Evolutionary conservation across 164 flowering plant genomes (phyloP).

Genomic region (Aristolochia californica): DNA sequence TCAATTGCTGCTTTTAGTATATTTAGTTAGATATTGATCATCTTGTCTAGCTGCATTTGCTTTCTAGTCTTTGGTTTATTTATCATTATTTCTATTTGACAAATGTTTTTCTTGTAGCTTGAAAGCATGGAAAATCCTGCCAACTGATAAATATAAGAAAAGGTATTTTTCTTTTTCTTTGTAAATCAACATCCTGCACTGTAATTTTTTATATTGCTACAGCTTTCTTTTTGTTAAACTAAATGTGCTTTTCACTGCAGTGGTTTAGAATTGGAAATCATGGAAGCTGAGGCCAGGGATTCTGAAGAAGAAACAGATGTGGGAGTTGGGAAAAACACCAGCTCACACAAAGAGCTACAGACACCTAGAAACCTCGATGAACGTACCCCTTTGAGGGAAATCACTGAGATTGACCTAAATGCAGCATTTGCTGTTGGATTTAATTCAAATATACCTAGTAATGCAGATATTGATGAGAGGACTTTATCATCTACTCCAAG

Average conservation of each 20-base stretch:
- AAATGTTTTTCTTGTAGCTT: constrained; percentile 45
- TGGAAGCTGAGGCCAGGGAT: constrained; percentile 86
- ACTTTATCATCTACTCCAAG: constrained; percentile 8
- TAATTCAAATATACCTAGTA: too few relatives aligned
- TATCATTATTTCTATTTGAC: constrained; percentile 1
- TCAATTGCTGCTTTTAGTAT: too few relatives aligned
- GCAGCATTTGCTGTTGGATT: constrained; percentile 8
- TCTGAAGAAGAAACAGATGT: constrained; percentile 74
- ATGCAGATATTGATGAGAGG: too few relatives aligned
- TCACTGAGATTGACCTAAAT: constrained; percentile 11
- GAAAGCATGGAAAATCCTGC: constrained; percentile 72
- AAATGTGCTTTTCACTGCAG: constrained; percentile 22
- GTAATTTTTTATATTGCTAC: neutral
- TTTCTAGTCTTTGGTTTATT: neutral
- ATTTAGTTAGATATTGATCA: neutral
- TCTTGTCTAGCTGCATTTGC: neutral
- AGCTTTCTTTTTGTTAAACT: neutral
- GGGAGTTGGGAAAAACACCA: constrained; percentile 19
- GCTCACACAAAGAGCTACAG: constrained; percentile 11
- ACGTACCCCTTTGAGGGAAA: constrained; percentile 15
- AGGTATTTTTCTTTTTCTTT: constrained; percentile 31
- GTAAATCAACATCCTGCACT: neutral
- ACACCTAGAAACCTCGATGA: constrained; percentile 9
- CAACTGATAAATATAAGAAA: constrained; percentile 57
- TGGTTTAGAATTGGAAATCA: constrained; percentile 74